Evolutionary conservation across 176 grass and related monocot species (phyloP).

Genomic region (Raddia distichophylla): DNA sequence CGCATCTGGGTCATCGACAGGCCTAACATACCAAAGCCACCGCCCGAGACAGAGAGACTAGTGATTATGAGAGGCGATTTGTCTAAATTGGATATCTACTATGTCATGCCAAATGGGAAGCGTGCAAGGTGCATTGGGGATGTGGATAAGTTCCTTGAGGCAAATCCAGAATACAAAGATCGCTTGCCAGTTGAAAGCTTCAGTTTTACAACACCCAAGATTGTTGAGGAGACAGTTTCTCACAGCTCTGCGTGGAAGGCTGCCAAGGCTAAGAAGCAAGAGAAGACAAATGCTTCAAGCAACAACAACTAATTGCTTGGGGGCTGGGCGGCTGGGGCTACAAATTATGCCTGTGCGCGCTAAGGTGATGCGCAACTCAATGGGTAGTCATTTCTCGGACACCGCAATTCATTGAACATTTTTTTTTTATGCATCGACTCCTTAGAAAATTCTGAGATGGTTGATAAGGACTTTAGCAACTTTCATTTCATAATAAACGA

Average conservation of each 20-base stretch:
- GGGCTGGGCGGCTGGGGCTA: neutral
- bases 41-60: conserved; percentile 60
- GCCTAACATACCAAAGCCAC: conserved; percentile 83
- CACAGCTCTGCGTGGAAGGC: conserved; percentile 47
- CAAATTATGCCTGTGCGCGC: conserved; percentile 1
- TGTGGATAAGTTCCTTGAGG: conserved; percentile 77
- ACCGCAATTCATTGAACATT: neutral
- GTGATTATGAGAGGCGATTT: conserved; percentile 73
- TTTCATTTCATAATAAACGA: conserved; percentile 18
- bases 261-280: conserved; percentile 59
- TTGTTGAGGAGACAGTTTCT: conserved; percentile 70
- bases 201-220: conserved; percentile 73
- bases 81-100: conserved; percentile 83
- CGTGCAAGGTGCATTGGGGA: conserved; percentile 59
- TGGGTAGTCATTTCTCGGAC: neutral
- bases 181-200: conserved; percentile 60
- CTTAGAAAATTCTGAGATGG: conserved; percentile 8
- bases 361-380: neutral
- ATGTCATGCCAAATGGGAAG: conserved; percentile 90
- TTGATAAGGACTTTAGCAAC: neutral
- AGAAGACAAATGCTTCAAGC: conserved; percentile 28
- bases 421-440: conserved; percentile 2
- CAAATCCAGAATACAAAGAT: conserved; percentile 68
- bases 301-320: conserved; percentile 15
- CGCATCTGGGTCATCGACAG: conserved; percentile 83